Conservation (phyloP, 2,329 filamentous ascomycete species). For the Phialemoniopsis sp. region DNA sequence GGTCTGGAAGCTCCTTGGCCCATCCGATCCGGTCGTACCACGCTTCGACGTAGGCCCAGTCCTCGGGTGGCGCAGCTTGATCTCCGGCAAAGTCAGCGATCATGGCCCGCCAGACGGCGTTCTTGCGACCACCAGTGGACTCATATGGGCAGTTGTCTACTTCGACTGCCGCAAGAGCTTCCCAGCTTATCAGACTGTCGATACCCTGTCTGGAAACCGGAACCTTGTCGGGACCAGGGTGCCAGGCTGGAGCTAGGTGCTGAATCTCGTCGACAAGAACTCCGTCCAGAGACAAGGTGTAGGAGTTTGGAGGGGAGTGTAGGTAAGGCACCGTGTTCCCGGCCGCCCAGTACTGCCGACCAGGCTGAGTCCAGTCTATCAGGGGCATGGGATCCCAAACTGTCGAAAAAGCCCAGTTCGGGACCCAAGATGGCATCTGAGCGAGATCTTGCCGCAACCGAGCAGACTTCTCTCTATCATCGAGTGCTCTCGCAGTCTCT, state of each 20-base stretch:
- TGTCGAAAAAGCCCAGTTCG: conserved; percentile 7
- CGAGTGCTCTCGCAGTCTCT: neutral
- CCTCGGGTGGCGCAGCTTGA: neutral
- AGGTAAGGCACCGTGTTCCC: neutral
- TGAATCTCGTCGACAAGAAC: conserved; percentile 4
- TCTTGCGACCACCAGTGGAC: conserved; percentile 1
- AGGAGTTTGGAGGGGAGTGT: neutral
- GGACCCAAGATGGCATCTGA: conserved; percentile 9
- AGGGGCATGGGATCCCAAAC: conserved; percentile 6
- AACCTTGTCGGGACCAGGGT: conserved; percentile 1
- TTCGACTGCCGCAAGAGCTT: neutral
- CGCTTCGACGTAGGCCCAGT: conserved; percentile 4
- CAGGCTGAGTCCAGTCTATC: conserved; percentile 2
- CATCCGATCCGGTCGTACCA: conserved; percentile 6
- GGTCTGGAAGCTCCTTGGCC: conserved; percentile 1
- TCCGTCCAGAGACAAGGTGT: conserved; percentile 3
- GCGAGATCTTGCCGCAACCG: conserved; percentile 1
- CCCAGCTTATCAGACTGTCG: conserved; percentile 3
- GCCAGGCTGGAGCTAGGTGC: conserved; percentile 4
- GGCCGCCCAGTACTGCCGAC: neutral
- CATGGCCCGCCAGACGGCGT: conserved; percentile 7
- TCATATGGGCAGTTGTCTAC: conserved; percentile 3
- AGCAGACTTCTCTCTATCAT: neutral
- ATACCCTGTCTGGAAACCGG: conserved; percentile 4
- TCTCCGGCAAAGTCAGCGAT: conserved; percentile 4